These are phyloP conservation scores for Aulographum hederae DNA, from an alignment of 2,329 filamentous ascomycete genomes.

Conservation along the genomic window DNA sequence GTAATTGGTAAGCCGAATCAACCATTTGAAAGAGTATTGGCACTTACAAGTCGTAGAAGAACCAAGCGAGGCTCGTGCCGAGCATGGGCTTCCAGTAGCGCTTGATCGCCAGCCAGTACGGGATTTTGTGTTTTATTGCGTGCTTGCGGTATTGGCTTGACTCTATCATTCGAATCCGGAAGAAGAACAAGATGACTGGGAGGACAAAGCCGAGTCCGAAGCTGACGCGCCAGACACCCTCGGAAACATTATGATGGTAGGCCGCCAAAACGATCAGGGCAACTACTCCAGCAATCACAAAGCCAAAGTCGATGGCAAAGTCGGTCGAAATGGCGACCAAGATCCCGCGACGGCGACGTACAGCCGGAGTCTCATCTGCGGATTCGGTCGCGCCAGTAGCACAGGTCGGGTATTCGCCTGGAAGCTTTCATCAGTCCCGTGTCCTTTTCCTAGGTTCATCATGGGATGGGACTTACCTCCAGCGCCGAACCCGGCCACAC, in stretches of 20 bases:
- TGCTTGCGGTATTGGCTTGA: constrained; percentile 30
- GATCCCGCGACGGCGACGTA: constrained; percentile 32
- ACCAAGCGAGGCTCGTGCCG: constrained; percentile 31
- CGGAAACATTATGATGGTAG: constrained; percentile 21
- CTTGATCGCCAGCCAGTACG: constrained; percentile 29
- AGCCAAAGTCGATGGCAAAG: constrained; percentile 31
- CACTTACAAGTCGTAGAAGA: constrained; percentile 28
- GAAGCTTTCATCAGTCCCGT: constrained; percentile 13
- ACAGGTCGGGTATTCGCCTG: constrained; percentile 35
- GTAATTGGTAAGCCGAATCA: not conserved
- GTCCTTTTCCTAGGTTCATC: constrained; percentile 14
- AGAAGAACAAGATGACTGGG: constrained; percentile 33
- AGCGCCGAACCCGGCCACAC: constrained; percentile 24
- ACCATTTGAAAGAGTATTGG: not conserved
- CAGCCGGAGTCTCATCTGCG: constrained; percentile 28
- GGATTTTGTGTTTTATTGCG: constrained; percentile 22
- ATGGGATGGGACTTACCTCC: constrained; percentile 16
- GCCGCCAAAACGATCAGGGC: constrained; percentile 33
- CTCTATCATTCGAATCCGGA: constrained; percentile 32
- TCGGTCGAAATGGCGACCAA: constrained; percentile 38
- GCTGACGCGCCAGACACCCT: constrained; percentile 29
- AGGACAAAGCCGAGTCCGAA: constrained; percentile 32
- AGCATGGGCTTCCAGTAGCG: constrained; percentile 31
- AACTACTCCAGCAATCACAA: constrained; percentile 30
- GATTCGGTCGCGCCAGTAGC: constrained; percentile 31